Evolutionary conservation across 1,284 basidiomycete genomes (phyloP).

Genomic region (Athelia psychrophila): DNA sequence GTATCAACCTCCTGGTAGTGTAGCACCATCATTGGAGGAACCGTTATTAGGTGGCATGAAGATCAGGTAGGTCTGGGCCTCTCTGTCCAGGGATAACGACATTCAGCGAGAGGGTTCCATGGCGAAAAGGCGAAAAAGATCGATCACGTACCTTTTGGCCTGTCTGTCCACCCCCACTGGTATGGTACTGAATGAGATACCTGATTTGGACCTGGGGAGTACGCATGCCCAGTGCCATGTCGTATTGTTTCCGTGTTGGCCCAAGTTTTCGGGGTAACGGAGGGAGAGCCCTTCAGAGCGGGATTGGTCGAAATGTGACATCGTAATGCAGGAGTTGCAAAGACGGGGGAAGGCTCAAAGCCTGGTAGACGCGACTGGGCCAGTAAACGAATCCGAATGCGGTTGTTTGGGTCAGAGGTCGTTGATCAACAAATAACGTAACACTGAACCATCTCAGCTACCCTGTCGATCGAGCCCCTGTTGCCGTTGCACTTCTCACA

Average conservation of each 20-base stretch:
- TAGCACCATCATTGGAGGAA: slow-evolving; percentile 70
- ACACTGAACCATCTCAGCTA: no score
- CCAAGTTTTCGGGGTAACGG: slow-evolving; percentile 62
- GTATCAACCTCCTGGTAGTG: slow-evolving; percentile 69
- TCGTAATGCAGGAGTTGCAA: no score
- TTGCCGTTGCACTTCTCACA: no score
- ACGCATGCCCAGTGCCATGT: slow-evolving; percentile 57
- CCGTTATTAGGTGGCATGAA: slow-evolving; percentile 52
- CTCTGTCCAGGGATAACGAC: no score
- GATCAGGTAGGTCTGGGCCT: slow-evolving; percentile 62
- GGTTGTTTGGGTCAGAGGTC: no score
- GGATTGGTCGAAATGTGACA: slow-evolving; percentile 24
- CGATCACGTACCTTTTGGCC: slow-evolving; percentile 32
- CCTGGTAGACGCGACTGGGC: no score
- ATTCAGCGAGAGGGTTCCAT: no score
- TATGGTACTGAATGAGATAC: slow-evolving; percentile 59
- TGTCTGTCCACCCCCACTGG: slow-evolving; percentile 70
- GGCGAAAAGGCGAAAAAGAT: no score
- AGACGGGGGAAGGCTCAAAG: no score
- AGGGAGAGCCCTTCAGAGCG: slow-evolving; percentile 55
- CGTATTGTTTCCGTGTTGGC: slow-evolving; percentile 49
- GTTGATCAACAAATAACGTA: no score
- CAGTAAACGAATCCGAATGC: no score
- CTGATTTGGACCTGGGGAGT: slow-evolving; percentile 46
- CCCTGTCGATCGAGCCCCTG: no score